phyloP scores from a whole-genome alignment of 495 filamentous ascomycete genomes.

The Hypoxylon trugodes region DNA sequence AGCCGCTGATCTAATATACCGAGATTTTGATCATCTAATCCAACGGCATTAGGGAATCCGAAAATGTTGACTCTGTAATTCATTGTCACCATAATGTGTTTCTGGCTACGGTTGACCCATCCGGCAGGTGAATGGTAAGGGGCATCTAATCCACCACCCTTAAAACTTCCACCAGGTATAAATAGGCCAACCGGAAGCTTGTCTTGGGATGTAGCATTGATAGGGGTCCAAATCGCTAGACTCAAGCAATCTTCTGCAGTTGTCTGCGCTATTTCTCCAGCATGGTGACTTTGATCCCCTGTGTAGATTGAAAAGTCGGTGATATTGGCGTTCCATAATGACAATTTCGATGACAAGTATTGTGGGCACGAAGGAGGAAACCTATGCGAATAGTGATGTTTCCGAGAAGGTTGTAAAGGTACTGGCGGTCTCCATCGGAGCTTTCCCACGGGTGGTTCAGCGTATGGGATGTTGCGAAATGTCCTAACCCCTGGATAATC shows the following conservation, averaged over 20 bases:
- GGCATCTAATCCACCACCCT: slow-evolving; percentile 50
- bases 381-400: slow-evolving; percentile 43
- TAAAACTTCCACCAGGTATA: slow-evolving; percentile 57
- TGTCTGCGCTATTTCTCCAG: slow-evolving; percentile 47
- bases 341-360: slow-evolving; percentile 42
- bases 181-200: slow-evolving; percentile 60
- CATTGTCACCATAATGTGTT: slow-evolving; percentile 64
- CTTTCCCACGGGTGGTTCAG: slow-evolving; percentile 50
- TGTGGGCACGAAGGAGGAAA: slow-evolving; percentile 52
- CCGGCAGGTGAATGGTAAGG: slow-evolving; percentile 53
- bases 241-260: slow-evolving; percentile 62
- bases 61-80: slow-evolving; percentile 71
- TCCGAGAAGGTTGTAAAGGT: slow-evolving; percentile 39
- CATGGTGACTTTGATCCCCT: slow-evolving; percentile 43
- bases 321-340: slow-evolving; percentile 49
- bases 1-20: slow-evolving; percentile 67
- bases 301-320: slow-evolving; percentile 44
- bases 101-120: slow-evolving; percentile 54
- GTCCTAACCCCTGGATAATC: slow-evolving; percentile 51
- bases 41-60: slow-evolving; percentile 62
- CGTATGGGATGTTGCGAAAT: slow-evolving; percentile 58
- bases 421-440: slow-evolving; percentile 53
- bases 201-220: slow-evolving; percentile 34
- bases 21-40: slow-evolving; percentile 52
- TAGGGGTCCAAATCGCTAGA: slow-evolving; percentile 62